Evolutionary conservation across 257 asterid genomes (phyloP).

Genomic region (Echites panduratus): DNA sequence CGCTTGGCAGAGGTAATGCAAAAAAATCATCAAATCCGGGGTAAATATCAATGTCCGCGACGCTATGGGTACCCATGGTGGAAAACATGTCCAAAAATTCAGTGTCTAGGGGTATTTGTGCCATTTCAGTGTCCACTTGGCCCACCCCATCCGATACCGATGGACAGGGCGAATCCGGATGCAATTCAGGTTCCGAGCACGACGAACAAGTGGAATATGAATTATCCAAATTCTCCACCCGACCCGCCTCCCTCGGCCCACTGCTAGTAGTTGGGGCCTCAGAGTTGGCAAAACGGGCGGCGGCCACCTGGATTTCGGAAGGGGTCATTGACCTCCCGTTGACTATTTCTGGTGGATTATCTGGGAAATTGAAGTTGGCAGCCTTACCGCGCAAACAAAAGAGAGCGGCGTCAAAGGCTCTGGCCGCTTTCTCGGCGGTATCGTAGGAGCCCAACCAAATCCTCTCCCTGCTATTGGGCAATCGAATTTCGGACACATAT

Average conservation of each 20-base stretch:
- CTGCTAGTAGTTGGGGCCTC: not conserved
- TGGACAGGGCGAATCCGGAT: slow-evolving; percentile 51
- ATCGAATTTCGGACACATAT: slow-evolving; percentile 60
- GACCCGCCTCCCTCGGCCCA: slow-evolving; percentile 11
- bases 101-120: slow-evolving; percentile 42
- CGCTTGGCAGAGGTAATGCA: slow-evolving; percentile 27
- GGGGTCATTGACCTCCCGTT: slow-evolving; percentile 52
- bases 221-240: slow-evolving; percentile 23
- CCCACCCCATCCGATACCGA: slow-evolving; percentile 37
- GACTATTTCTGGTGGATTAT: slow-evolving; percentile 33
- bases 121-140: slow-evolving; percentile 27
- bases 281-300: slow-evolving; percentile 52
- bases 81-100: slow-evolving; percentile 38
- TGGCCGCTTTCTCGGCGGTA: slow-evolving; percentile 69
- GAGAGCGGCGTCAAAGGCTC: slow-evolving; percentile 66
- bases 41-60: slow-evolving; percentile 44
- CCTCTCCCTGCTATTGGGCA: slow-evolving; percentile 66
- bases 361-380: slow-evolving; percentile 64
- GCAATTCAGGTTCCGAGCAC: slow-evolving; percentile 28
- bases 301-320: slow-evolving; percentile 58
- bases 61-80: slow-evolving; percentile 18
- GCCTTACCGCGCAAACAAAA: slow-evolving; percentile 59
- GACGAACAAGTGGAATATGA: slow-evolving; percentile 32
- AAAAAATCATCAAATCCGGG: slow-evolving; percentile 59
- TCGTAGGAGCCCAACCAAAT: slow-evolving; percentile 74